A percentile compares a stretch with the other conserved stretches of the same genome.
phyloP scores from a whole-genome alignment of 108 stramenopile genomes.

The Stephanodiscus minutulus region DNA sequence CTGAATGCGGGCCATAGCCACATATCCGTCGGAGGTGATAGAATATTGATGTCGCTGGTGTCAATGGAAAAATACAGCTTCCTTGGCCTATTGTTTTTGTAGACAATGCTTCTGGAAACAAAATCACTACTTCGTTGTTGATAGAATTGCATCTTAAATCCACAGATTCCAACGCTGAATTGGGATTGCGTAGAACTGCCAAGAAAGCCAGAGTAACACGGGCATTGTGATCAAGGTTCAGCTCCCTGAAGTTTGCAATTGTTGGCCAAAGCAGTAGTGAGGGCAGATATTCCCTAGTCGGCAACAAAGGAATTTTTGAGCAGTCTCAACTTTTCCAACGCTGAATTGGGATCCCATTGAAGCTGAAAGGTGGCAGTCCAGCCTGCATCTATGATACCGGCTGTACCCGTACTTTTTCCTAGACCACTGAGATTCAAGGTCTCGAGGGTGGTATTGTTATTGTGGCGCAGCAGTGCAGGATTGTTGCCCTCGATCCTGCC shows the following conservation, averaged over 20 bases:
- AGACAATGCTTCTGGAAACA: neutral
- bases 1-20: conserved; percentile 5
- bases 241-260: neutral
- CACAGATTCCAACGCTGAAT: neutral
- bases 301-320: neutral
- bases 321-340: neutral
- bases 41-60: neutral
- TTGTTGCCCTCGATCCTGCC: too few relatives aligned
- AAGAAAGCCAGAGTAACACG: conserved; percentile 1
- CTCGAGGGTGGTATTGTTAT: neutral
- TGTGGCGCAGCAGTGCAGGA: neutral
- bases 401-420: too few relatives aligned
- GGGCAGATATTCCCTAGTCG: neutral
- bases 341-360: neutral
- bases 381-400: neutral
- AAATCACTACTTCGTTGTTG: neutral
- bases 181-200: neutral
- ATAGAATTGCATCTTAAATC: neutral
- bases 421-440: neutral
- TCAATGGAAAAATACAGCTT: neutral
- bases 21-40: conserved; percentile 12
- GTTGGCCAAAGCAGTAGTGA: neutral
- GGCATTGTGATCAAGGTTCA: neutral
- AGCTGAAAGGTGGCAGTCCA: neutral
- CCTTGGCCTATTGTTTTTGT: neutral